phyloP scores from a whole-genome alignment of 2,329 filamentous ascomycete species.

The Tympanopsis confertula region DNA sequence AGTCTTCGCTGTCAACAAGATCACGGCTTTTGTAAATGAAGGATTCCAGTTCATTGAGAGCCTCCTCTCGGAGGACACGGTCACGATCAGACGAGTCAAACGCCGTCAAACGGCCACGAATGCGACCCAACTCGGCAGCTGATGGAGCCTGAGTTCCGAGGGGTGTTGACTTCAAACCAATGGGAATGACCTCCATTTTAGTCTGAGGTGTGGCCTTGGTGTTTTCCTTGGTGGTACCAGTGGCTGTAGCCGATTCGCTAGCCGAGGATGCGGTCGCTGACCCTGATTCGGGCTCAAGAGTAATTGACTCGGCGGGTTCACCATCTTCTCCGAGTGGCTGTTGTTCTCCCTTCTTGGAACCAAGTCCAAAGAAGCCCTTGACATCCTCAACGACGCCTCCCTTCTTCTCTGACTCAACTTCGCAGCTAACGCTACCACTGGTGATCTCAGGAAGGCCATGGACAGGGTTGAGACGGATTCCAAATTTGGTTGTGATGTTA shows the following conservation, averaged over 20 bases:
- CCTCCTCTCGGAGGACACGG: conserved; percentile 68
- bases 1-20: conserved; percentile 65
- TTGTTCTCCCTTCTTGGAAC: conserved; percentile 62
- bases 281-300: conserved; percentile 12
- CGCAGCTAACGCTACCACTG: conserved; percentile 72
- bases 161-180: conserved; percentile 36
- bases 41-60: conserved; percentile 81
- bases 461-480: conserved; percentile 57
- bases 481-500: conserved; percentile 72
- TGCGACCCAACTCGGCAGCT: conserved; percentile 32
- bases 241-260: conserved; percentile 15
- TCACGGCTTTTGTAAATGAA: conserved; percentile 86
- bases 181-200: conserved; percentile 25
- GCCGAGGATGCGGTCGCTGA: conserved; percentile 31
- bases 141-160: conserved; percentile 35
- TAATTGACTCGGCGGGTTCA: conserved; percentile 26
- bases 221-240: not conserved
- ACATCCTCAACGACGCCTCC: conserved; percentile 82
- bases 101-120: conserved; percentile 63
- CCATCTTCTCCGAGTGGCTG: conserved; percentile 58
- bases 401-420: conserved; percentile 55
- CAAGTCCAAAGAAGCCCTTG: conserved; percentile 92
- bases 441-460: conserved; percentile 72
- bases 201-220: not conserved
- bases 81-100: conserved; percentile 79